phyloP scores from a whole-genome alignment of 805 yeast genomes.

The Alloascoidea hylecoeti region DNA sequence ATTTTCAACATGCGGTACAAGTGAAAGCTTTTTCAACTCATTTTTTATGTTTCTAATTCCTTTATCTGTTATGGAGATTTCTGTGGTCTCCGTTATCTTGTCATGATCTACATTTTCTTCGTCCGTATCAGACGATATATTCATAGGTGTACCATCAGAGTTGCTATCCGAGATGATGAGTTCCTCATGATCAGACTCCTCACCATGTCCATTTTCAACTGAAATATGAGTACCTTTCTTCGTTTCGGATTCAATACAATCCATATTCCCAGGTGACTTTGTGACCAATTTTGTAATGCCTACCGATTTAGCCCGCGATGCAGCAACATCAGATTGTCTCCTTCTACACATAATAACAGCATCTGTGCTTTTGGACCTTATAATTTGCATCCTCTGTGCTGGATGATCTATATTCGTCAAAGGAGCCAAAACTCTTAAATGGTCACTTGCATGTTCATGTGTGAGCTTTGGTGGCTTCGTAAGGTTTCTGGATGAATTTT shows the following conservation, averaged over 20 bases:
- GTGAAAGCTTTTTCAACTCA: neutral
- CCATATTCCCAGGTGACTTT: neutral
- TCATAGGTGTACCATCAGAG: too few relatives aligned
- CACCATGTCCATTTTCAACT: neutral
- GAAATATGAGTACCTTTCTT: too few relatives aligned
- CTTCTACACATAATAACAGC: neutral
- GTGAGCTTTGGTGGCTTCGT: neutral
- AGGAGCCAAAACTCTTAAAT: too few relatives aligned
- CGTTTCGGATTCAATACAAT: too few relatives aligned
- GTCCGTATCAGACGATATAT: too few relatives aligned
- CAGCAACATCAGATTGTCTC: neutral
- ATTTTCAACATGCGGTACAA: neutral
- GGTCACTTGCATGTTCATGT: too few relatives aligned
- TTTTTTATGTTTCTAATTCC: neutral
- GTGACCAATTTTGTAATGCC: too few relatives aligned
- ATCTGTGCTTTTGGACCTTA: neutral
- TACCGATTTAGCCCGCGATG: neutral
- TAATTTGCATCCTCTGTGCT: neutral
- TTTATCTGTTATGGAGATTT: neutral
- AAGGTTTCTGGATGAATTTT: constrained; percentile 1
- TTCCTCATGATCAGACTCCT: neutral
- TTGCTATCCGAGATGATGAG: too few relatives aligned
- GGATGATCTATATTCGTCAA: neutral
- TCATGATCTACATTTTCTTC: constrained; percentile 1
- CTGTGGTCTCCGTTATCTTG: too few relatives aligned